Conservation (phyloP, 176 grass and related monocot genomes). For the Olyra latifolia region DNA sequence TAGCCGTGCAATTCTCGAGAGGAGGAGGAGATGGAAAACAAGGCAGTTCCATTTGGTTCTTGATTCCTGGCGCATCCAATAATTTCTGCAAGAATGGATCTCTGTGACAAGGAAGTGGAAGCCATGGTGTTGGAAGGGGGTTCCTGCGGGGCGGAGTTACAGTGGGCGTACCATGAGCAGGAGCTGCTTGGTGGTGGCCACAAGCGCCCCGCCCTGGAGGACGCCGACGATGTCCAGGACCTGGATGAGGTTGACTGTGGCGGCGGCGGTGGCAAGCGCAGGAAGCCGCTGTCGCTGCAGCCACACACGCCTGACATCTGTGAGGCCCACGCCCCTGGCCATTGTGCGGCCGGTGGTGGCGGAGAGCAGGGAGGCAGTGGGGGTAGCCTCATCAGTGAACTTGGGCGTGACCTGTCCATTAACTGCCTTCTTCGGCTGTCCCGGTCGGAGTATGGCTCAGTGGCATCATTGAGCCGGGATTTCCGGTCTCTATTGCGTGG, state of each 20-base stretch:
- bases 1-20: neutral
- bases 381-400: conserved; percentile 52
- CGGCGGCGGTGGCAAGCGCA: conserved; percentile 24
- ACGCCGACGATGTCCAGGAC: neutral
- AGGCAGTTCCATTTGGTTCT: neutral
- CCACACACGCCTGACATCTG: conserved; percentile 40
- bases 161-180: conserved; percentile 37
- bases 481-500: too few species aligned
- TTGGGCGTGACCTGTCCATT: conserved; percentile 65
- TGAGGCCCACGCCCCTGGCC: conserved; percentile 17
- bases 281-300: conserved; percentile 35
- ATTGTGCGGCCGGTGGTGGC: neutral
- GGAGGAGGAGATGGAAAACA: conserved; percentile 3
- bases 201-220: conserved; percentile 20
- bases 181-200: conserved; percentile 6
- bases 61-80: conserved; percentile 13
- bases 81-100: conserved; percentile 28
- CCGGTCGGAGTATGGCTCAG: conserved; percentile 54
- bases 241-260: neutral
- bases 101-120: neutral
- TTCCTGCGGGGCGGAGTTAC: conserved; percentile 44
- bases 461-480: conserved; percentile 45
- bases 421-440: conserved; percentile 60
- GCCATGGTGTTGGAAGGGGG: conserved; percentile 45
- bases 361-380: conserved; percentile 23